Conservation (phyloP, 805 yeast genomes). For the Cyberlindnera maclurae region DNA sequence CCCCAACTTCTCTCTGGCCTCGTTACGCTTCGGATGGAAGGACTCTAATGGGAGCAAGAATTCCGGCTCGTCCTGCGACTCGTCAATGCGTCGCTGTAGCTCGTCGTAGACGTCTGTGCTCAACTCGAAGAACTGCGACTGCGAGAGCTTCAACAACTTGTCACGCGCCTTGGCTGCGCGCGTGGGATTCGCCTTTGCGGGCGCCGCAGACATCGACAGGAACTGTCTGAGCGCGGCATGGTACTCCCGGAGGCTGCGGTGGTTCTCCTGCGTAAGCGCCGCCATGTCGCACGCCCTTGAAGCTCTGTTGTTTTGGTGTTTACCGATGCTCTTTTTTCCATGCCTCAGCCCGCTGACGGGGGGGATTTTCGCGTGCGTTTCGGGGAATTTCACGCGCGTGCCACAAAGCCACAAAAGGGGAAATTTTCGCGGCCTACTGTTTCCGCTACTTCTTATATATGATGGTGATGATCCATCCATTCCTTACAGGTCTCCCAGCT, state of each 20-base stretch:
- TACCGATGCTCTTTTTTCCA: too few species aligned
- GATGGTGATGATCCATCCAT: too few species aligned
- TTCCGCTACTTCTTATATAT: too few species aligned
- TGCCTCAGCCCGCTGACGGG: too few species aligned
- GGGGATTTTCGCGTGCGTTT: constrained; percentile 11
- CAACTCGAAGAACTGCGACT: constrained; percentile 79
- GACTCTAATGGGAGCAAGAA: constrained; percentile 60
- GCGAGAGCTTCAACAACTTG: constrained; percentile 72
- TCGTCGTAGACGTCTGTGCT: constrained; percentile 95
- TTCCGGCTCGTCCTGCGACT: constrained; percentile 50
- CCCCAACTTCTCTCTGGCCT: constrained; percentile 88
- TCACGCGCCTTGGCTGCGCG: constrained; percentile 80
- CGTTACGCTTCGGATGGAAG: constrained; percentile 91
- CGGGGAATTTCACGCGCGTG: too few species aligned
- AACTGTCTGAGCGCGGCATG: constrained; percentile 21
- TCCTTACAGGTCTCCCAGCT: constrained; percentile 3
- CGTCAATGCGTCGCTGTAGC: constrained; percentile 66
- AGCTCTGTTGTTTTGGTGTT: too few species aligned
- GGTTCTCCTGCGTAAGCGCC: constrained; percentile 13
- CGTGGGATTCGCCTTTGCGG: constrained; percentile 25
- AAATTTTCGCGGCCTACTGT: not conserved
- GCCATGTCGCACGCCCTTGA: constrained; percentile 1
- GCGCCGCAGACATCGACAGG: constrained; percentile 16
- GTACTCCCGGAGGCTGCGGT: constrained; percentile 15
- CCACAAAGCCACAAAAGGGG: not conserved